A percentile compares a stretch with the other conserved stretches of the same genome.
These are phyloP conservation scores for Rhizophora mangle DNA, from an alignment of 345 rosid genomes.

Conservation along the genomic window DNA sequence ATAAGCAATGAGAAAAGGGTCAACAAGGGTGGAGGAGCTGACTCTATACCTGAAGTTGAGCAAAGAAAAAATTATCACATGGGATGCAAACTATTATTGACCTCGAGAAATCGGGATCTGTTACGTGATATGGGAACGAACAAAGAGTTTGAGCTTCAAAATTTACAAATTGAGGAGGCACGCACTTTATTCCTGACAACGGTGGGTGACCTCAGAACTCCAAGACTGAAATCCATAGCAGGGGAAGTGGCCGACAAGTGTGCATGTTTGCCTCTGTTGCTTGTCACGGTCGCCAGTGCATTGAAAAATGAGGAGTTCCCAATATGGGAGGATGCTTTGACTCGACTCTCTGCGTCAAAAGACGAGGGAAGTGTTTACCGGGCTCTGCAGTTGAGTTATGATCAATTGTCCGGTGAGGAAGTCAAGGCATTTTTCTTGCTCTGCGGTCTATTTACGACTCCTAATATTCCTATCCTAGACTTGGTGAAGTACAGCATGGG, in stretches of 20 bases:
- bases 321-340: conserved; percentile 2
- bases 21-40: no score
- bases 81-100: no score
- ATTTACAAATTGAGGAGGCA: neutral
- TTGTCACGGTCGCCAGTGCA: conserved; percentile 7
- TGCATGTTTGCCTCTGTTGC: conserved; percentile 14
- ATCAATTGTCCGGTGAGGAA: neutral
- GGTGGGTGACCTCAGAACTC: neutral
- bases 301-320: neutral
- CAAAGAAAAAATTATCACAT: no score
- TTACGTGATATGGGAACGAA: no score
- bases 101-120: no score
- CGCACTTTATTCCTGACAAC: neutral
- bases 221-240: neutral
- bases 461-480: neutral
- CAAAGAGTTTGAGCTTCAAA: no score
- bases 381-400: neutral
- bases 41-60: no score
- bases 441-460: conserved; percentile 11
- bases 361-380: neutral
- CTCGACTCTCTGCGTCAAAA: neutral
- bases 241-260: neutral
- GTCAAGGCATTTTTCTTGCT: conserved; percentile 3
- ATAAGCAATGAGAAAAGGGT: no score
- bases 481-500: conserved; percentile 6